Conservation (phyloP, 1,139 yeast species). For the Yamadazyma conglobata region DNA sequence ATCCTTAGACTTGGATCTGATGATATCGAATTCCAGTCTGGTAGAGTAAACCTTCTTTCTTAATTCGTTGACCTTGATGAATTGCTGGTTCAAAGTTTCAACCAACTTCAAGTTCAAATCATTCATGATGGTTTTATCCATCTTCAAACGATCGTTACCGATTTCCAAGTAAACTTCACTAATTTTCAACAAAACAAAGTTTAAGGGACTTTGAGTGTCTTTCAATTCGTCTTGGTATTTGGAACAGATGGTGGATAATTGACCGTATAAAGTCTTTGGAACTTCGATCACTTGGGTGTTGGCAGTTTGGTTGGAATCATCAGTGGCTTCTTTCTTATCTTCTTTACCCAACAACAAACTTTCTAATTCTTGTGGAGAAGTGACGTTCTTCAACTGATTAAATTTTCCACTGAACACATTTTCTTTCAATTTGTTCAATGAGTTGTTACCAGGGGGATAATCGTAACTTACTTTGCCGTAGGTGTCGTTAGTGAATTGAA, state of each 20-base stretch:
- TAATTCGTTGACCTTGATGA: slow-evolving; percentile 56
- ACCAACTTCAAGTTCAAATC: slow-evolving; percentile 56
- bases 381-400: slow-evolving; percentile 56
- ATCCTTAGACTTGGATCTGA: slow-evolving; percentile 41
- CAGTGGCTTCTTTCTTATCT: slow-evolving; percentile 14
- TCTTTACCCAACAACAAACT: slow-evolving; percentile 38
- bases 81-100: slow-evolving; percentile 50
- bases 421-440: slow-evolving; percentile 45
- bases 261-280: slow-evolving; percentile 46
- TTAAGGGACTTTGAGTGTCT: slow-evolving; percentile 42
- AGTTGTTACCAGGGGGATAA: slow-evolving; percentile 65
- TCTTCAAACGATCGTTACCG: slow-evolving; percentile 59
- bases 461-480: slow-evolving; percentile 67
- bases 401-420: slow-evolving; percentile 52
- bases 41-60: slow-evolving; percentile 69
- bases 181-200: slow-evolving; percentile 54
- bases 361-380: slow-evolving; percentile 64
- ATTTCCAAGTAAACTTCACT: slow-evolving; percentile 58
- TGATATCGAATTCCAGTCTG: slow-evolving; percentile 66
- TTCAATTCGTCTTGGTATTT: slow-evolving; percentile 40
- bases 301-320: slow-evolving; percentile 17
- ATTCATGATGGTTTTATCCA: slow-evolving; percentile 57
- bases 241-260: slow-evolving; percentile 33
- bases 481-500: slow-evolving; percentile 55
- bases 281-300: slow-evolving; percentile 32